Evolutionary conservation across 305 asterid species (phyloP).

Genomic region (Rubia balearica): DNA sequence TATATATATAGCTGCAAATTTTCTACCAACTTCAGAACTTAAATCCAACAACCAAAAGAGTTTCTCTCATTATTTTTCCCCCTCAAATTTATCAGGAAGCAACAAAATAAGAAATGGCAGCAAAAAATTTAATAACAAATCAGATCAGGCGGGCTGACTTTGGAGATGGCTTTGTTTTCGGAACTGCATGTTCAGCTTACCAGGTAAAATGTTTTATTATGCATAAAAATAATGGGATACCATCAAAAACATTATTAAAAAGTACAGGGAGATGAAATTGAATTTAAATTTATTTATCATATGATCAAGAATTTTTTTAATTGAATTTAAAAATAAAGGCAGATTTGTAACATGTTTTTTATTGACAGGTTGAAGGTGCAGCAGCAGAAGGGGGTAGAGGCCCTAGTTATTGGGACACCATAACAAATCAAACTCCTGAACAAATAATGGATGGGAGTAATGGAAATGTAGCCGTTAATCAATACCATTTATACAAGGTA

Average conservation of each 20-base stretch:
- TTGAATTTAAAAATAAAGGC: no score
- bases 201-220: background rate
- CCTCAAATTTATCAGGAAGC: no score
- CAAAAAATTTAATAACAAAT: background rate
- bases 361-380: constrained; percentile 3
- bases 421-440: background rate
- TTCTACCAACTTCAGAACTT: no score
- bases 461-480: constrained; percentile 3
- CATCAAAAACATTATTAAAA: no score
- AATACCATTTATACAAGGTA: constrained; percentile 3
- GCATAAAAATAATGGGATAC: no score
- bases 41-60: no score
- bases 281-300: no score
- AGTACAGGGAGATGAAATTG: no score
- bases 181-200: constrained; percentile 2
- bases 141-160: background rate
- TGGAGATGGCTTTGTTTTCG: background rate
- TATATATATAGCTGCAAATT: no score
- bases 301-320: no score
- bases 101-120: constrained; percentile 1
- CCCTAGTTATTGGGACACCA: background rate
- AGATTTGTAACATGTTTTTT: no score
- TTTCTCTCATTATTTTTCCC: no score
- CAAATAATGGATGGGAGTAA: background rate
- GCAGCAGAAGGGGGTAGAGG: background rate